These are phyloP conservation scores for Xylaria sp. DNA, from an alignment of 2,329 filamentous ascomycete genomes.

Conservation along the genomic window DNA sequence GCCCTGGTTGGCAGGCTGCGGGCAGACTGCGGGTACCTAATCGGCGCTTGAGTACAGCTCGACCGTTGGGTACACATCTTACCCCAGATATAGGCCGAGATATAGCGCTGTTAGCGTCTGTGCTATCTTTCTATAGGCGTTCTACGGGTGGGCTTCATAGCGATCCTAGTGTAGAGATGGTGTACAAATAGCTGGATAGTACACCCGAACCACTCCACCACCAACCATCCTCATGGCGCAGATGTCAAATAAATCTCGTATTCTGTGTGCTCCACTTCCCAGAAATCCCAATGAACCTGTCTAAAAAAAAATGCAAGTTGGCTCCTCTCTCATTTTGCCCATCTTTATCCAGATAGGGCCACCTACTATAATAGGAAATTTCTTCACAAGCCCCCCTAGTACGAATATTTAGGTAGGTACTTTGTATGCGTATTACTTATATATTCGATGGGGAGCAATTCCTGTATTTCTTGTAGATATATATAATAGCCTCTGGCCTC, in stretches of 20 bases:
- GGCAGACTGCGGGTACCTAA: neutral
- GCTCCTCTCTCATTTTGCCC: neutral
- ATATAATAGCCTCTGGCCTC: neutral
- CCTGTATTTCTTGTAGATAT: too few relatives aligned
- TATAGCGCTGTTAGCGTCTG: neutral
- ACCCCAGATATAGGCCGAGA: neutral
- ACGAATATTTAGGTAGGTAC: neutral
- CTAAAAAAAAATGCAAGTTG: conserved; percentile 1
- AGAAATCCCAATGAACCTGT: conserved; percentile 5
- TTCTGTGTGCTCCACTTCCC: conserved; percentile 12
- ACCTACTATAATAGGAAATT: conserved; percentile 5
- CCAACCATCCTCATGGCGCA: neutral
- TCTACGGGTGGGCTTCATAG: neutral
- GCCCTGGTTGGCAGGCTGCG: neutral
- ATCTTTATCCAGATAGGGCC: neutral
- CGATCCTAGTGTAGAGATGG: conserved; percentile 3
- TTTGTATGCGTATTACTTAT: too few relatives aligned
- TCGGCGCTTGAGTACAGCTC: neutral
- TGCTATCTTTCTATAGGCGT: neutral
- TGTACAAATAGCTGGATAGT: neutral
- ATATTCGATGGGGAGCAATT: too few relatives aligned
- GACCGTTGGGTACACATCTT: neutral
- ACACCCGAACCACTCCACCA: neutral
- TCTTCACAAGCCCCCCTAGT: neutral
- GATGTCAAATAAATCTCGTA: conserved; percentile 24